Percentiles rank a stretch among this genome's conserved stretches.
phyloP scores from a whole-genome alignment of 768 basidiomycete genomes.

The Auriscalpium orientale region DNA sequence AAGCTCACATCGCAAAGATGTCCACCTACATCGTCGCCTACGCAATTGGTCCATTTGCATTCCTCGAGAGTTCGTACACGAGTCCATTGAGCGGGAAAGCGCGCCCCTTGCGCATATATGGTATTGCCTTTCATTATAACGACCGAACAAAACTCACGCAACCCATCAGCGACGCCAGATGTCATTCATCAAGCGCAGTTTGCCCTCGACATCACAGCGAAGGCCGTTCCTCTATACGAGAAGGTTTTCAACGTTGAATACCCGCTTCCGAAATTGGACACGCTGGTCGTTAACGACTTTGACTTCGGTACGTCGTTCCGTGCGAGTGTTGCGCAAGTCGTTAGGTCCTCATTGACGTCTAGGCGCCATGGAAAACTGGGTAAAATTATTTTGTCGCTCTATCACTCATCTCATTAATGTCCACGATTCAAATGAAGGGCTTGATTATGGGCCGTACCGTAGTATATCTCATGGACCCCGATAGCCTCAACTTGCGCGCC shows the following conservation, averaged over 20 bases:
- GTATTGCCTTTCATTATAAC: slow-evolving; percentile 25
- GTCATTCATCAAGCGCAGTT: slow-evolving; percentile 79
- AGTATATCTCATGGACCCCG: slow-evolving; percentile 73
- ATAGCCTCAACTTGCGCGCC: slow-evolving; percentile 59
- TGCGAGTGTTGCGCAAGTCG: background rate
- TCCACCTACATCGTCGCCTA: slow-evolving; percentile 86
- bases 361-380: slow-evolving; percentile 92
- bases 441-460: slow-evolving; percentile 85
- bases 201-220: slow-evolving; percentile 79
- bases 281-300: slow-evolving; percentile 84
- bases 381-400: slow-evolving; percentile 10
- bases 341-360: slow-evolving; percentile 1
- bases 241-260: slow-evolving; percentile 87
- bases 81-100: slow-evolving; percentile 76
- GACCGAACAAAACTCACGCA: background rate
- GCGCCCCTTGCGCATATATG: slow-evolving; percentile 80
- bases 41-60: slow-evolving; percentile 72
- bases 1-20: slow-evolving; percentile 34
- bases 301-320: slow-evolving; percentile 51
- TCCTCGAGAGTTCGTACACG: slow-evolving; percentile 66
- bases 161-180: slow-evolving; percentile 60
- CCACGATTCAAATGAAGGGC: slow-evolving; percentile 32
- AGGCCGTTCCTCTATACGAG: slow-evolving; percentile 85
- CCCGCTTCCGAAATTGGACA: slow-evolving; percentile 92
- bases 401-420: background rate